These are phyloP conservation scores for Tremellales sp. DNA, from an alignment of 1,284 basidiomycete genomes.

Conservation along the genomic window DNA sequence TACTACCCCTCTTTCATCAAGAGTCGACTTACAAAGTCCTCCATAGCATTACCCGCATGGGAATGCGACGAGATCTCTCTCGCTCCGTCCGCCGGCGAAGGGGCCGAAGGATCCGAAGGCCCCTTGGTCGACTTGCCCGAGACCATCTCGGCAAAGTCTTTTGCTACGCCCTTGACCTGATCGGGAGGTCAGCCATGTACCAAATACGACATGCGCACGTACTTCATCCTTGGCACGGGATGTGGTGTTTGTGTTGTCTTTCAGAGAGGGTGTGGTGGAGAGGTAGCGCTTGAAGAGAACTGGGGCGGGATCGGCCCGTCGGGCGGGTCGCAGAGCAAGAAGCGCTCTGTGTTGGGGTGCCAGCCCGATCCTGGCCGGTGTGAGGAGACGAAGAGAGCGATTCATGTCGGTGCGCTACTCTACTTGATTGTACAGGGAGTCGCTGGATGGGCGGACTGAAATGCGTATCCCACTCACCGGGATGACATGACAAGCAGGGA, in stretches of 20 bases:
- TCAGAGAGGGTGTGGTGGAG: background rate
- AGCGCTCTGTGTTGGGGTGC: background rate
- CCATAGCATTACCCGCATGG: constrained; percentile 21
- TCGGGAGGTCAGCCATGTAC: background rate
- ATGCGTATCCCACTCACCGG: no score
- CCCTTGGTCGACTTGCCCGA: constrained; percentile 18
- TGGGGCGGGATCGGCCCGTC: constrained; percentile 6
- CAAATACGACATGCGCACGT: constrained; percentile 6
- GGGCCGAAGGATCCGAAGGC: no score
- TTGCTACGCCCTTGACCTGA: constrained; percentile 23
- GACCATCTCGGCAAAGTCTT: constrained; percentile 36
- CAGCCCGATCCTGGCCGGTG: constrained; percentile 6
- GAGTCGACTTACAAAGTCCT: constrained; percentile 31
- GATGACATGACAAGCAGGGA: no score
- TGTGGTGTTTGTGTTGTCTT: constrained; percentile 12
- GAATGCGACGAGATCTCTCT: constrained; percentile 23
- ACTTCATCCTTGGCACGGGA: constrained; percentile 24
- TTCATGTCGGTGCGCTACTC: constrained; percentile 12
- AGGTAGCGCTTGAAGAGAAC: background rate
- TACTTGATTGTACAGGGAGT: background rate
- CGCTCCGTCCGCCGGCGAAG: constrained; percentile 7
- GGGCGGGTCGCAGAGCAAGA: constrained; percentile 5
- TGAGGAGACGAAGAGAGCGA: constrained; percentile 16
- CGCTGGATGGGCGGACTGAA: background rate
- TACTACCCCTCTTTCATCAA: background rate